Base-by-base conservation (phyloP, 306 rosid genomes). In the Canavalia ensiformis region DNA sequence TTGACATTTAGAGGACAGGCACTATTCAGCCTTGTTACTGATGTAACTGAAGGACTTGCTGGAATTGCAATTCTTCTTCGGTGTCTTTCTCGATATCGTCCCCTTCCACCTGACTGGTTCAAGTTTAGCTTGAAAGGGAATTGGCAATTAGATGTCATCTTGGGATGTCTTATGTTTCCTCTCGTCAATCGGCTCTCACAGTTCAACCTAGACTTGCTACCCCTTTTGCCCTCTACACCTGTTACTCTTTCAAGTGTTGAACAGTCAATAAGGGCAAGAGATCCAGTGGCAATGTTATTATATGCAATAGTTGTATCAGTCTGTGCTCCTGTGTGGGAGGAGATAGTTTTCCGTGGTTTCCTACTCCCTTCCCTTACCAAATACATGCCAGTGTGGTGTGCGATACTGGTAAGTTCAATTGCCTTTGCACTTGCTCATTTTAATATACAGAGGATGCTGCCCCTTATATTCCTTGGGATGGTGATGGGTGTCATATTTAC, bases 281-380 rank as follows among this genome's bases (percentile, higher is more conserved):
- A 95, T 89, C 98, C 94, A 0, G 90, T 93, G 74, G 97, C 99
- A 4, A 95, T 95, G 98, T 88, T 89, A 8, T 78, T 96, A 65
- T 92, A 93, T 78, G 98, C 92, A 7, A 72, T 90, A 34, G 97
- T 90, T 47, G 97, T 95, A 2, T 88, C 98, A 0, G 82, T 96
- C 8, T 96, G 99, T 74, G 97, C 98, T 76, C 99, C 99, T 28
- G 88, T 96, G 33, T 96, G 99, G 98, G 99, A 95, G 84, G 99
- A 96, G 86, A 89, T 96, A 58, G 94, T 93, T 60, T 96, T 96
- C 54, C 90, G 98, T 34, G 99, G 99, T 46, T 96, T 96, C 72
- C 92, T 96, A 75, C 93, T 96, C 49, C 97, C 99, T 25, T 96
- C 99, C 30, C 86, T 96, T 58, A 92, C 98, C 59, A 96, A 88